Evolutionary conservation across 768 basidiomycete species (phyloP), one percentile per base, ranked within the genome.

Genomic region (Boletus subparvulus): DNA sequence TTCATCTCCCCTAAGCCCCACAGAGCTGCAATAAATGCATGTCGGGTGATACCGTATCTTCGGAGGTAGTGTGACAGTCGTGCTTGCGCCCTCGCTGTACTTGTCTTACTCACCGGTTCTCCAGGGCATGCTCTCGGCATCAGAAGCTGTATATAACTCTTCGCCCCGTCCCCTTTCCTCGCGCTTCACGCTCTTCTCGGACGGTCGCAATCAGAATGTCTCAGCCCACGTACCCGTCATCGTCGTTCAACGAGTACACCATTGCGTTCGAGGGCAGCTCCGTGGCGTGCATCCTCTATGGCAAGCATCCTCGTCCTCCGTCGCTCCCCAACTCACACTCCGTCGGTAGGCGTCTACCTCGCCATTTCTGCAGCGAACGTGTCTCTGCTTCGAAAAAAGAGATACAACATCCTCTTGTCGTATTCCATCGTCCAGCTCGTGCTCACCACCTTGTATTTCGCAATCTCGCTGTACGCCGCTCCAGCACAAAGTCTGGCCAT

Each of bases 191-290:
- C 35, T 9, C 45, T 47, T 32, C 30, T 26, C n/a, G 21, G 43
- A 49, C 50, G 16, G 8, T 24, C 24, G 10, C 36, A 39, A 5
- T 9, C 40, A 50, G 9, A 8, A 66, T 67, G 65, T 68, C 65
- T 41, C 55, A 55, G 13, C 19, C 56, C 37, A 12, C 52, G 5
- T 68, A 58, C 36, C 24, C 66, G 2, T 13, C 49, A 4, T 39
- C 47, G 16, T 17, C 63, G 40, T 61, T 61, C 59, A 57, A 45
- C 39, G 13, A 47, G 10, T 68, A 68, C 32, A 67, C 59, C 40
- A 61, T 68, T 6, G 64, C 61, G 5, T 56, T 68, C 39, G 61
- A 66, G 46, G 66, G 66, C 43, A 56, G 46, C 37, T 60, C 61
- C 13, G 21, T 68, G 2, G 64, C 61, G 10, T 59, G 59, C 2